Conservation (phyloP, 2,329 filamentous ascomycete species). For the Trichoderma arundinaceum region DNA sequence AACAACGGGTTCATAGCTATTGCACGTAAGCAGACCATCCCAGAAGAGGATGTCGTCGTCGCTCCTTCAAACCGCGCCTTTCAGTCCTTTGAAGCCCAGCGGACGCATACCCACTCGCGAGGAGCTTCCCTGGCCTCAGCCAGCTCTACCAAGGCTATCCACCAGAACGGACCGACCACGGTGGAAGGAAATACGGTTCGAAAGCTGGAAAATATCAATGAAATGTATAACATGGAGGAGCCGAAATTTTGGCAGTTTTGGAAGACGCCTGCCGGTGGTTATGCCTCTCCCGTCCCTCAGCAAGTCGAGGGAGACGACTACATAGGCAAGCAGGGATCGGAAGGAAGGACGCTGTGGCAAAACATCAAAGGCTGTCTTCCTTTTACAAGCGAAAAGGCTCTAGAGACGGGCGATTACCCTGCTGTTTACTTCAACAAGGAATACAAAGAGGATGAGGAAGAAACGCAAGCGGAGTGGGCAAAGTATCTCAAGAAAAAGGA, state of each 20-base stretch:
- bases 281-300: constrained; percentile 66
- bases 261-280: constrained; percentile 66
- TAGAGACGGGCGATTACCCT: constrained; percentile 62
- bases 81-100: constrained; percentile 44
- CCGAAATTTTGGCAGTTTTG: constrained; percentile 67
- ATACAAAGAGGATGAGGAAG: constrained; percentile 61
- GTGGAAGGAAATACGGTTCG: constrained; percentile 58
- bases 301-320: constrained; percentile 52
- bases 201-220: constrained; percentile 54
- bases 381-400: constrained; percentile 53
- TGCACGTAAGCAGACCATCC: neutral
- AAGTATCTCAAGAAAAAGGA: constrained; percentile 82
- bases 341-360: constrained; percentile 57
- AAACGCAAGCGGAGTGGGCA: constrained; percentile 75
- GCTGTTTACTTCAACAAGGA: constrained; percentile 64
- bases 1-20: constrained; percentile 58
- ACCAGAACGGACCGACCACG: constrained; percentile 6
- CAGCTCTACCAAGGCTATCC: constrained; percentile 43
- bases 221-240: constrained; percentile 54
- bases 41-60: constrained; percentile 37
- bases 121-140: constrained; percentile 48
- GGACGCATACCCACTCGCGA: constrained; percentile 43
- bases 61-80: constrained; percentile 33
- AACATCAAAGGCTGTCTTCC: constrained; percentile 57
- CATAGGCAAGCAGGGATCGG: constrained; percentile 42